These are phyloP conservation scores for Xerocomellus dryophilus DNA, from an alignment of 768 basidiomycete species.

Conservation along the genomic window DNA sequence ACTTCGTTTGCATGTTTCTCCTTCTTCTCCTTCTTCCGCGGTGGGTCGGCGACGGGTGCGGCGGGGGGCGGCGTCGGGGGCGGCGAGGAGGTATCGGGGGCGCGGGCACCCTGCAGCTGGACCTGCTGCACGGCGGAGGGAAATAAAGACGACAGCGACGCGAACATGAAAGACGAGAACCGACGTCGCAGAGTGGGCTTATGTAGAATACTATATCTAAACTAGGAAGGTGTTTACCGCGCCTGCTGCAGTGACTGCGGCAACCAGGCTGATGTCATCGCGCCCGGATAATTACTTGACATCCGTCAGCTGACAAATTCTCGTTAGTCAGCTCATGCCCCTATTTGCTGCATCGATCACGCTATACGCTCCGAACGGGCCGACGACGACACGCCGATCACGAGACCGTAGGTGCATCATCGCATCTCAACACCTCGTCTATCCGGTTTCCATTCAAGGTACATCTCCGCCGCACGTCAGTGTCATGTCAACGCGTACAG, in stretches of 20 bases:
- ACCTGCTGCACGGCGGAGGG: slow-evolving; percentile 48
- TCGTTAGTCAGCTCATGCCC: too few species aligned
- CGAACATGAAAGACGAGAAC: slow-evolving; percentile 41
- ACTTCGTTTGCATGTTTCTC: slow-evolving; percentile 48
- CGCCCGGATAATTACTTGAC: background rate
- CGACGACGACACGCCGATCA: too few species aligned
- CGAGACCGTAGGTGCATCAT: too few species aligned
- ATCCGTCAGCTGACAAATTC: too few species aligned
- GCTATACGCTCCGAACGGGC: too few species aligned
- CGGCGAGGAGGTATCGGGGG: slow-evolving; percentile 19
- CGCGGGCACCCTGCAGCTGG: slow-evolving; percentile 16
- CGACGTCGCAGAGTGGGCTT: slow-evolving; percentile 6
- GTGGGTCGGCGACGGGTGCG: slow-evolving; percentile 27
- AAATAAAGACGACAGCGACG: slow-evolving; percentile 49
- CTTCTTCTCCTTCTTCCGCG: slow-evolving; percentile 43
- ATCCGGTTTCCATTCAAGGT: too few species aligned
- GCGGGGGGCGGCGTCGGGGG: slow-evolving; percentile 7
- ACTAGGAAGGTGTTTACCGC: slow-evolving; percentile 15
- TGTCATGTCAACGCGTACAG: too few species aligned
- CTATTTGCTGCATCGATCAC: too few species aligned
- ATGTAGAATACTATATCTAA: slow-evolving; percentile 4
- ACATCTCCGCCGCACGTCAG: too few species aligned
- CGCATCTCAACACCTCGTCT: too few species aligned
- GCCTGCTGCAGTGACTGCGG: background rate
- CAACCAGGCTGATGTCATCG: background rate